Evolutionary conservation across 2,329 filamentous ascomycete genomes (phyloP), one percentile per base, ranked within the genome.

Genomic region (Davidsoniella australis): DNA sequence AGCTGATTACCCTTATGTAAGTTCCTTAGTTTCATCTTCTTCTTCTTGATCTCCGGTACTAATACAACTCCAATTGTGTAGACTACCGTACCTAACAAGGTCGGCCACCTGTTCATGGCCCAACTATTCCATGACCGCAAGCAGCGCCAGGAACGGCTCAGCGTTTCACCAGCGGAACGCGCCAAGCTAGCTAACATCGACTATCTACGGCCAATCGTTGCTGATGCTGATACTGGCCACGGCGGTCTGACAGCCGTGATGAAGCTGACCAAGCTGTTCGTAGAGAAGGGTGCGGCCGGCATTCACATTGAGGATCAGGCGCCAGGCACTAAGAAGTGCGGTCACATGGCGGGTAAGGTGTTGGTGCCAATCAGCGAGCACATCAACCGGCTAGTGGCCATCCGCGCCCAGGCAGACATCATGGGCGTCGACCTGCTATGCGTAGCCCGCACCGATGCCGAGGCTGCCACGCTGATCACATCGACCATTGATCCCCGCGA

Each of bases 61-160:
- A 45, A 53, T 36, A 37, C 7, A 20, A 20, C 18, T 17, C 17
- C n/a, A 18, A 24, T 18, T 12, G 18, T 40, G 9, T 54, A 91
- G 85, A 94, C 91, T 57, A 98, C 91, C 41, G 91, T 98, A 18
- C 91, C 91, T 47, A 94, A 96, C 73, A 98, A 98, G 68, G 91
- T 98, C 56, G 78, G 85, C 62, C 91, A 98, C 63, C 78, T 98
- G 47, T 98, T 94, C 78, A 88, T 93, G 78, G 89, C 91, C 12
- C 91, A 98, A 68, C 80, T 96, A 51, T 98, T 98, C 82, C 91
- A 98, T 69, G 91, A 98, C 74, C 85, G 91, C 61, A 98, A 98
- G 70, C 91, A 98, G 69, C 82, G 91, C 56, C 87, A 96, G 66
- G 91, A 96, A 66, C 86, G 91, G 53, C 69, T 96, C 47, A 82